Conservation (phyloP, 495 filamentous ascomycete species). For the Penicillium bovifimosum region DNA sequence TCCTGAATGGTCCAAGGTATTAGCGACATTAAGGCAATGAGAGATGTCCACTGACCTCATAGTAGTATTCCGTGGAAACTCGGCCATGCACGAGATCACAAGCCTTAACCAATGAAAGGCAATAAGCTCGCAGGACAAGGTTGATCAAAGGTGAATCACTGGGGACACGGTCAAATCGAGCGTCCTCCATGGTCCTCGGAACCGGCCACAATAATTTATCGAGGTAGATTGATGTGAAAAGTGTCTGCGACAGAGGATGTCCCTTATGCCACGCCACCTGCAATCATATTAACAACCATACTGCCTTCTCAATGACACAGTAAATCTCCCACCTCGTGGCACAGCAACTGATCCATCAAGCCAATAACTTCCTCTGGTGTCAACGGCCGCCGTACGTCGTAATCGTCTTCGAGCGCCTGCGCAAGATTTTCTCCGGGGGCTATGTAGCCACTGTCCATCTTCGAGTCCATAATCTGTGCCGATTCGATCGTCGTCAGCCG, state of each 20-base stretch:
- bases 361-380: slow-evolving; percentile 77
- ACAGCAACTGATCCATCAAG: slow-evolving; percentile 90
- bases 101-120: slow-evolving; percentile 73
- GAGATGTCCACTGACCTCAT: slow-evolving; percentile 59
- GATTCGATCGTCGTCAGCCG: slow-evolving; percentile 10
- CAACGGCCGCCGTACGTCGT: slow-evolving; percentile 67
- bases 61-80: slow-evolving; percentile 74
- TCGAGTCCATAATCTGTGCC: slow-evolving; percentile 88
- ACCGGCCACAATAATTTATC: slow-evolving; percentile 72
- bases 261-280: slow-evolving; percentile 97
- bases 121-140: slow-evolving; percentile 76
- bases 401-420: slow-evolving; percentile 67
- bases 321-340: slow-evolving; percentile 62
- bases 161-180: slow-evolving; percentile 54
- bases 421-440: slow-evolving; percentile 60
- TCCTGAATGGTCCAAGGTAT: slow-evolving; percentile 49
- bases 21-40: background rate
- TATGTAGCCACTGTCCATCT: slow-evolving; percentile 93
- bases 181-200: slow-evolving; percentile 61
- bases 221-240: slow-evolving; percentile 92
- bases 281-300: slow-evolving; percentile 19
- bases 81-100: slow-evolving; percentile 73
- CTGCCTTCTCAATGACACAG: background rate
- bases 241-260: slow-evolving; percentile 85
- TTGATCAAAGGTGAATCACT: slow-evolving; percentile 49